phyloP scores from a whole-genome alignment of 352 stramenopile genomes.

The Phytophthora tentaculata region DNA sequence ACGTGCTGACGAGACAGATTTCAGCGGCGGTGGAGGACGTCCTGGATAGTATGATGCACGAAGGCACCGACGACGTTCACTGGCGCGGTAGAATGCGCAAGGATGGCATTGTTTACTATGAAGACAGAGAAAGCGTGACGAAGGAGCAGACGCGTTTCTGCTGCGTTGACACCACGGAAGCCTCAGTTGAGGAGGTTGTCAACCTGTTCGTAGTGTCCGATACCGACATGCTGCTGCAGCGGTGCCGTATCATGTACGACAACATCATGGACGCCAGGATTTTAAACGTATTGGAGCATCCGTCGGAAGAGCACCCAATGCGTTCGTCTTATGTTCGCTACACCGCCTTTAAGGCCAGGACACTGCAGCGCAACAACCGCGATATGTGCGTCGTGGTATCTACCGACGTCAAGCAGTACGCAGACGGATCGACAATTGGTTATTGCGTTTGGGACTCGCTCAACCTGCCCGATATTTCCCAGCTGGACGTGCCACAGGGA shows the following conservation, averaged over 20 bases:
- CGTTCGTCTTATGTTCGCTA: constrained; percentile 56
- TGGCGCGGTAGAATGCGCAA: constrained; percentile 45
- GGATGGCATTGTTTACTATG: constrained; percentile 46
- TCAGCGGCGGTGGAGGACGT: constrained; percentile 42
- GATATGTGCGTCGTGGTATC: constrained; percentile 56
- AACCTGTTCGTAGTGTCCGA: constrained; percentile 46
- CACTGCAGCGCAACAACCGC: constrained; percentile 39
- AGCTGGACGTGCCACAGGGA: constrained; percentile 40
- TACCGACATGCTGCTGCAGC: constrained; percentile 44
- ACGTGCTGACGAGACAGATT: constrained; percentile 36
- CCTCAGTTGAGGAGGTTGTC: constrained; percentile 41
- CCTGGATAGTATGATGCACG: constrained; percentile 46
- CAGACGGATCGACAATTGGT: constrained; percentile 49
- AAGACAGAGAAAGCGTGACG: constrained; percentile 42
- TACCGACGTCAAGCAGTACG: constrained; percentile 42
- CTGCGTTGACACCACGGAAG: constrained; percentile 40
- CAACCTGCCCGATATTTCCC: constrained; percentile 39
- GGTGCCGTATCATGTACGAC: constrained; percentile 51
- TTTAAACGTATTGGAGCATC: constrained; percentile 43
- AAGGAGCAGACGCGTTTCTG: constrained; percentile 48
- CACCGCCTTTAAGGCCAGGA: constrained; percentile 45
- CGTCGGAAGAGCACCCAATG: constrained; percentile 36
- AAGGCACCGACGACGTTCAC: constrained; percentile 35
- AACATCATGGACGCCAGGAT: constrained; percentile 49
- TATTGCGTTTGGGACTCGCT: constrained; percentile 64